Evolutionary conservation across 1,284 basidiomycete genomes (phyloP).

Genomic region (Fomitopsis palustris): DNA sequence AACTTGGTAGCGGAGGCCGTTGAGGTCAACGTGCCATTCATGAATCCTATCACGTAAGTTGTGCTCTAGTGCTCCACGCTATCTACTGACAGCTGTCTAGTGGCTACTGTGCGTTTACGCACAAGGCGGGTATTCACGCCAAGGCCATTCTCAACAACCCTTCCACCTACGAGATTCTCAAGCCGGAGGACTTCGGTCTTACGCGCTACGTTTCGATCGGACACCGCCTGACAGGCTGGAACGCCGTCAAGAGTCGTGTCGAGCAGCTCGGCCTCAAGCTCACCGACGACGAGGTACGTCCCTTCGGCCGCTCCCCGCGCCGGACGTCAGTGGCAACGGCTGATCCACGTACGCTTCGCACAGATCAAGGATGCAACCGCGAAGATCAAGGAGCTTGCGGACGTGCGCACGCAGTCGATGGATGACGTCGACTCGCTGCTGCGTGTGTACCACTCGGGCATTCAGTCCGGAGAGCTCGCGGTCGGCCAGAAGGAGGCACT

Average conservation of each 20-base stretch:
- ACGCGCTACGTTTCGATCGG: slow-evolving; percentile 98
- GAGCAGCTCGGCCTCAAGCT: slow-evolving; percentile 91
- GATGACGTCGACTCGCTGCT: slow-evolving; percentile 98
- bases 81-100: slow-evolving; percentile 31
- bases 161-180: slow-evolving; percentile 96
- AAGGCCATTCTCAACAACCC: slow-evolving; percentile 99
- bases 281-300: slow-evolving; percentile 75
- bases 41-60: slow-evolving; percentile 85
- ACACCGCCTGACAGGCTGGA: slow-evolving; percentile 96
- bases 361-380: slow-evolving; percentile 96
- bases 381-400: slow-evolving; percentile 99
- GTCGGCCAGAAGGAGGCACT: slow-evolving; percentile 87
- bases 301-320: not conserved
- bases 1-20: slow-evolving; percentile 99
- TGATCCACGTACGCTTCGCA: slow-evolving; percentile 6
- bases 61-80: not conserved
- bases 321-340: not conserved
- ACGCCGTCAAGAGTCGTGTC: slow-evolving; percentile 98
- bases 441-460: slow-evolving; percentile 91
- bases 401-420: slow-evolving; percentile 97
- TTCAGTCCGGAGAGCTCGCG: slow-evolving; percentile 81
- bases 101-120: slow-evolving; percentile 99
- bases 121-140: slow-evolving; percentile 99
- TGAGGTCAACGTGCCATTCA: slow-evolving; percentile 97
- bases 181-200: slow-evolving; percentile 98